These are phyloP conservation scores for Bothriochloa decipiens DNA, from an alignment of 176 grass and related monocot genomes.

Conservation along the genomic window DNA sequence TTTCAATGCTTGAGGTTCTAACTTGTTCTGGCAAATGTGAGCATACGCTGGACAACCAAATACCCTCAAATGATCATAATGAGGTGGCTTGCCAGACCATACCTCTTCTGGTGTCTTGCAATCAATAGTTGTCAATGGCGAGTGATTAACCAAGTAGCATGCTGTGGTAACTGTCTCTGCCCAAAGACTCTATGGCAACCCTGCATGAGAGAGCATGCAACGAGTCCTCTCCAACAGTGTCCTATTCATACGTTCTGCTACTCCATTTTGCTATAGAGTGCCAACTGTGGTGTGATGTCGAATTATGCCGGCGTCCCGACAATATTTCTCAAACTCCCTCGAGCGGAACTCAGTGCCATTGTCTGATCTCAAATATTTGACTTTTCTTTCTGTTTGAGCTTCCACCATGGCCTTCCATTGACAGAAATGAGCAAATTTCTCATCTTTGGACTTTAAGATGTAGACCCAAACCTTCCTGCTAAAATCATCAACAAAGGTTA, in stretches of 20 bases:
- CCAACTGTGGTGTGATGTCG: background rate
- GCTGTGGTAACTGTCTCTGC: background rate
- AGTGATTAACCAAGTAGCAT: constrained; percentile 1
- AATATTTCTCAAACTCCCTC: background rate
- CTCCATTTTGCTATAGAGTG: constrained; percentile 4
- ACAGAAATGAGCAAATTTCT: background rate
- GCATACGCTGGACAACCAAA: constrained; percentile 18
- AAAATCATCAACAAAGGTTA: background rate
- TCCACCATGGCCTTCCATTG: background rate
- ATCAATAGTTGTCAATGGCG: background rate
- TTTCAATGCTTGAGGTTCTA: background rate
- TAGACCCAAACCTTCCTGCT: background rate
- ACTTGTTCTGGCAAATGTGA: constrained; percentile 1
- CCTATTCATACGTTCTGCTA: constrained; percentile 32
- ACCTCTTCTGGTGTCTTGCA: constrained; percentile 27
- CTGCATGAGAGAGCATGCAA: constrained; percentile 32
- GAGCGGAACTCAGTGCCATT: background rate
- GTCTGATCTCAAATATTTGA: background rate
- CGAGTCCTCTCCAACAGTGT: constrained; percentile 22
- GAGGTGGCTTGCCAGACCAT: background rate
- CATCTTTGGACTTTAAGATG: background rate
- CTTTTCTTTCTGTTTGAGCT: background rate
- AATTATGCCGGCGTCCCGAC: background rate
- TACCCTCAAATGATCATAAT: constrained; percentile 22
- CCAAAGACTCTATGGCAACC: constrained; percentile 10